These are phyloP conservation scores for Porcisia hertigi DNA, from an alignment of 208 protist species.

Conservation along the genomic window DNA sequence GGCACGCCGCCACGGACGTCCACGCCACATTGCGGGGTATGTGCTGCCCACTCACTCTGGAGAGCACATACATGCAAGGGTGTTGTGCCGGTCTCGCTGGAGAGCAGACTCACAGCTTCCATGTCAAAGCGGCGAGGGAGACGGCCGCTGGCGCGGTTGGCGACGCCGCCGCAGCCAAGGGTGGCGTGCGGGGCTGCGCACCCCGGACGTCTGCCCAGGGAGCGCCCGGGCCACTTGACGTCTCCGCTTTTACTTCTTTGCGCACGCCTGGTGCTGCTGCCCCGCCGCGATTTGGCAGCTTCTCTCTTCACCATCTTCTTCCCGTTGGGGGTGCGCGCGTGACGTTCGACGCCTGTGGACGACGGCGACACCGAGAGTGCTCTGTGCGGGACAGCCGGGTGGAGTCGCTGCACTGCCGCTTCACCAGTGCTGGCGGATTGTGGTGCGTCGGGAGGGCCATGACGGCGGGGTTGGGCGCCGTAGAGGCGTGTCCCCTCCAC, in stretches of 20 bases:
- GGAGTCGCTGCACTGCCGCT: background rate
- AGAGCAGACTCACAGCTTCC: constrained; percentile 21
- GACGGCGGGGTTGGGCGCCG: constrained; percentile 4
- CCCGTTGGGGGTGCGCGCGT: background rate
- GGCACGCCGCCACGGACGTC: background rate
- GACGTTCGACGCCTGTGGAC: background rate
- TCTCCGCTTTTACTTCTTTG: background rate
- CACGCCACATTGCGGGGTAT: background rate
- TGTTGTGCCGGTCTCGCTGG: constrained; percentile 6
- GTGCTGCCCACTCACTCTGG: background rate
- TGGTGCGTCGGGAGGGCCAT: background rate
- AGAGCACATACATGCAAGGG: background rate
- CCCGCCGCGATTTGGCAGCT: background rate
- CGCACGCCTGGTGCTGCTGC: background rate
- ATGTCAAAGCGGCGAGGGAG: constrained; percentile 15
- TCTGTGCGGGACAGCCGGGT: background rate
- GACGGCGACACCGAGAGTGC: background rate
- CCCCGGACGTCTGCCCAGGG: background rate
- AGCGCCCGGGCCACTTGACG: background rate
- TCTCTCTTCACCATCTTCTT: background rate
- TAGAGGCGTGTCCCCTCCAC: constrained; percentile 21
- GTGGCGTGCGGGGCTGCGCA: background rate
- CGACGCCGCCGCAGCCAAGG: background rate
- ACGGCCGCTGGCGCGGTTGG: background rate
- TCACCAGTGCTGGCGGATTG: background rate